Percentiles rank a stretch among this genome's conserved stretches.
Evolutionary conservation across 805 yeast species (phyloP).

Genomic region (Candida koratica): DNA sequence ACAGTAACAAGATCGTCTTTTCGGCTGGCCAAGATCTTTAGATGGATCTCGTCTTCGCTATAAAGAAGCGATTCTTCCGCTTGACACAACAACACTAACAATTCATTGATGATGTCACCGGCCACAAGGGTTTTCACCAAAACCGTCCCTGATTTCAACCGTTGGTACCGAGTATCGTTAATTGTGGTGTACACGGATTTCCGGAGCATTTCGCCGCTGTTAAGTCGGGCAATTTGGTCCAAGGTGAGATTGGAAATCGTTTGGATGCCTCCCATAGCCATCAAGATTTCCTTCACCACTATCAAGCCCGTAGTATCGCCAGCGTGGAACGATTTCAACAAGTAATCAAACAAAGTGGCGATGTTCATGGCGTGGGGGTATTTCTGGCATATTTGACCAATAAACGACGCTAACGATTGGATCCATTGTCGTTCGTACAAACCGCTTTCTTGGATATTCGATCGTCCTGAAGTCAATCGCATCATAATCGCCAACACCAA

Average conservation of each 20-base stretch:
- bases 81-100: conserved; percentile 61
- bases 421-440: conserved; percentile 80
- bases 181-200: conserved; percentile 54
- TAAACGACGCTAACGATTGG: conserved; percentile 73
- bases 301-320: conserved; percentile 59
- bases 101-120: conserved; percentile 50
- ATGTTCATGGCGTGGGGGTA: conserved; percentile 54
- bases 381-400: conserved; percentile 63
- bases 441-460: conserved; percentile 71
- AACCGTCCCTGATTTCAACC: conserved; percentile 44
- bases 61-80: conserved; percentile 39
- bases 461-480: conserved; percentile 66
- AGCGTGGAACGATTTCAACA: conserved; percentile 59
- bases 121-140: conserved; percentile 46
- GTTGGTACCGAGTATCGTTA: conserved; percentile 51
- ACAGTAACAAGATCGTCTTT: conserved; percentile 69
- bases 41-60: conserved; percentile 39
- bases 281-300: conserved; percentile 62
- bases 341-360: conserved; percentile 54
- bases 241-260: conserved; percentile 62
- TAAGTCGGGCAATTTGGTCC: conserved; percentile 60
- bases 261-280: conserved; percentile 76
- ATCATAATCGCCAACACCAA: conserved; percentile 68
- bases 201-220: conserved; percentile 59
- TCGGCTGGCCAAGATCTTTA: conserved; percentile 67